These are phyloP conservation scores for Solanum appendiculatum DNA, from an alignment of 257 asterid species.

Conservation along the genomic window DNA sequence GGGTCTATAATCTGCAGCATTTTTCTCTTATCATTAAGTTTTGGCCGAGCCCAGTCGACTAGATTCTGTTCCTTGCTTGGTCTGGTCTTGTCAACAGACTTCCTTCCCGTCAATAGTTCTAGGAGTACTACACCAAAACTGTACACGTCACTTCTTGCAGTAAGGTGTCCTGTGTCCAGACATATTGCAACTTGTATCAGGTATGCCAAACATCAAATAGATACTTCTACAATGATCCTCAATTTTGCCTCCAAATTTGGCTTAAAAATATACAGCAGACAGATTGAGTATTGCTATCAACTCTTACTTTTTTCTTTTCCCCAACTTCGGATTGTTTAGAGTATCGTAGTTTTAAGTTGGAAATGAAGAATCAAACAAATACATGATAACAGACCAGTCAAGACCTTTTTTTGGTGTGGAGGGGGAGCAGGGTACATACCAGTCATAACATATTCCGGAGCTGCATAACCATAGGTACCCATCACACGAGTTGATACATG, in stretches of 20 bases:
- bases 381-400: background rate
- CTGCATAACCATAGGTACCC: constrained; percentile 99
- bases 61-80: constrained; percentile 97
- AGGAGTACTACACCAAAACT: constrained; percentile 98
- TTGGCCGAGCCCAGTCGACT: constrained; percentile 99
- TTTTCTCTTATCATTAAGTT: constrained; percentile 84
- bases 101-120: constrained; percentile 94
- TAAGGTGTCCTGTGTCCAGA: constrained; percentile 75
- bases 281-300: background rate
- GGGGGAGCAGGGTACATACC: constrained; percentile 29
- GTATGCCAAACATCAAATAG: background rate
- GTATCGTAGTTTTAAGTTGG: background rate
- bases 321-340: background rate
- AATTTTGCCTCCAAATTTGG: background rate
- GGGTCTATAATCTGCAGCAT: constrained; percentile 97
- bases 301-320: background rate
- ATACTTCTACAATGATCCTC: background rate
- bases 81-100: constrained; percentile 95
- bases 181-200: background rate
- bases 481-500: constrained; percentile 98
- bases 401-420: background rate
- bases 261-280: background rate
- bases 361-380: background rate
- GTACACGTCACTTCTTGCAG: constrained; percentile 98
- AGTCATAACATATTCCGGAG: constrained; percentile 99